Base-by-base conservation (phyloP, 805 yeast genomes). In the Yamadazyma nakazawae region DNA sequence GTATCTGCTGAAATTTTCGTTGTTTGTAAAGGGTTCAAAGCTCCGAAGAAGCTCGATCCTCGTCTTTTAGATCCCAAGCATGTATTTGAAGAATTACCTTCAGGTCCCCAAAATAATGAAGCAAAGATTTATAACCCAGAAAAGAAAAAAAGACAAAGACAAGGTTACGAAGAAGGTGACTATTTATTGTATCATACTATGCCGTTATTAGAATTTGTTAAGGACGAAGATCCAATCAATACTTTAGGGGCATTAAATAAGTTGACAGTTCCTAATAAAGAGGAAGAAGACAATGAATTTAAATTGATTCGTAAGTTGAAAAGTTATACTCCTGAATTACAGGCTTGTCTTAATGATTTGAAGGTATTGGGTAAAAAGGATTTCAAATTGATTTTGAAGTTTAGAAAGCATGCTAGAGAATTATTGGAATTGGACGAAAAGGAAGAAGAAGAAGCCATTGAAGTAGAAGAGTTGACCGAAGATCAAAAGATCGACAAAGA, bases 1-100 rank as follows among this genome's bases (percentile, higher is more conserved):
- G 99, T 94, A 30, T 92, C 98, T 63, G 99, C 99, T 2, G 99
- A 94, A 75, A 94, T 94, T 60, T 94, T 94, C 62, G 99, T 94
- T 40, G 97, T 91, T 32, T 94, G 99, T 70, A 84, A 84, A 64
- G 95, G 95, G 11, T 94, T 87, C 74, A 92, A 91, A 66, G 97
- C 98, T 12, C 99, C 99, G 41, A 88, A 91, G 65, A 89, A 86
- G 63, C 67, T 94, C 52, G 99, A 94, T 68, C 97, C 97, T 41
- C 80, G 96, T 59, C 74, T 94, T 47, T 73, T 94, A 50, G 99
- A 94, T 64, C 88, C 98, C 13, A 87, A 80, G 61, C 90, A 87
- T 61, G 98, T 94, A 17, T 94, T 94, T 61, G 98, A 92, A 68
- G 99, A 94, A 64, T 70, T 94, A 47, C 83, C 82, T 14, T 55